A percentile compares a stretch with the other conserved stretches of the same genome.
Evolutionary conservation across 1,284 basidiomycete species (phyloP).

Genomic region (Papiliotrema nemorosa): DNA sequence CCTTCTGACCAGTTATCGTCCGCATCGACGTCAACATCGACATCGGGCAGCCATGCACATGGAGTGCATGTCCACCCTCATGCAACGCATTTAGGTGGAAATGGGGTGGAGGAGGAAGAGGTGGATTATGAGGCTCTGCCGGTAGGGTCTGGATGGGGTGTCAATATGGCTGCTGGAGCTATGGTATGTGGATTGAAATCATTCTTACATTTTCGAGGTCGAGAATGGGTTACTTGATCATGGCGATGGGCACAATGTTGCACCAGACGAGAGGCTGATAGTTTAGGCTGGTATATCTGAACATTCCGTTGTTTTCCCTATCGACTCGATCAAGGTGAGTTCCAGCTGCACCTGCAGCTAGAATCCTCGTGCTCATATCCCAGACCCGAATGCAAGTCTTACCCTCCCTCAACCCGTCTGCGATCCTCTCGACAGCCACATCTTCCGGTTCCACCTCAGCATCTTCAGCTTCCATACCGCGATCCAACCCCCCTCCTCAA

Average conservation of each 20-base stretch:
- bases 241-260: too few species aligned
- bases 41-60: conserved; percentile 7
- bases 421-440: conserved; percentile 68
- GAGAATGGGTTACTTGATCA: too few species aligned
- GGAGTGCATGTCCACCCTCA: conserved; percentile 22
- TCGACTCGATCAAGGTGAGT: conserved; percentile 95
- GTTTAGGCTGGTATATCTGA: conserved; percentile 99
- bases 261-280: too few species aligned
- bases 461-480: conserved; percentile 4
- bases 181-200: conserved; percentile 61
- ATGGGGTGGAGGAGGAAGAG: conserved; percentile 38
- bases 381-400: conserved; percentile 99
- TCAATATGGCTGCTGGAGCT: conserved; percentile 97
- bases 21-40: not conserved
- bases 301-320: conserved; percentile 97
- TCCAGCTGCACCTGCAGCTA: not conserved
- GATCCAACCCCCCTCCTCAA: conserved; percentile 20
- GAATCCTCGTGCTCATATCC: not conserved
- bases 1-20: conserved; percentile 43
- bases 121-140: conserved; percentile 51
- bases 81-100: conserved; percentile 10
- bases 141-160: conserved; percentile 52
- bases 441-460: conserved; percentile 63
- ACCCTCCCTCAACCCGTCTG: conserved; percentile 35
- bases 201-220: too few species aligned